Evolutionary conservation across 2,329 filamentous ascomycete genomes (phyloP).

Genomic region (Proliferodiscus dingleyae): DNA sequence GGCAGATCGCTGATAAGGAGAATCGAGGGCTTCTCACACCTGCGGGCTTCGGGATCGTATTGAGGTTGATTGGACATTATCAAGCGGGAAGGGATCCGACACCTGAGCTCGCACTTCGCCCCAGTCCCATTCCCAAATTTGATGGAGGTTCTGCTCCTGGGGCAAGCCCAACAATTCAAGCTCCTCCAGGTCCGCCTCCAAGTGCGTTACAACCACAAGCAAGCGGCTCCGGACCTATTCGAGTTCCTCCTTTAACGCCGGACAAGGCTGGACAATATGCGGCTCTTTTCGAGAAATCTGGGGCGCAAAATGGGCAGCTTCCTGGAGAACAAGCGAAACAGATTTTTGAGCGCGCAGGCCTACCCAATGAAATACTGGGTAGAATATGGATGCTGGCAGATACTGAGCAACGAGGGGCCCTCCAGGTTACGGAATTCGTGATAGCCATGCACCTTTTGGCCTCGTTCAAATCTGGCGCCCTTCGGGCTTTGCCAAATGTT

Average conservation of each 20-base stretch:
- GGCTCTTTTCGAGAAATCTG: slow-evolving; percentile 84
- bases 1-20: slow-evolving; percentile 97
- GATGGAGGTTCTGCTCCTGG: slow-evolving; percentile 58
- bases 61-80: slow-evolving; percentile 92
- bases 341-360: slow-evolving; percentile 88
- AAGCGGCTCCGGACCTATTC: slow-evolving; percentile 63
- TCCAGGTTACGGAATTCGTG: slow-evolving; percentile 88
- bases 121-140: slow-evolving; percentile 86
- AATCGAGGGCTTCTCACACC: slow-evolving; percentile 92
- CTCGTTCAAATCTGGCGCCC: slow-evolving; percentile 77
- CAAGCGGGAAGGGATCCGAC: slow-evolving; percentile 82
- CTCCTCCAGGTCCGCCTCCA: slow-evolving; percentile 40
- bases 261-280: slow-evolving; percentile 90
- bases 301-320: slow-evolving; percentile 69
- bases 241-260: slow-evolving; percentile 81
- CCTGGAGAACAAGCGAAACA: slow-evolving; percentile 83
- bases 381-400: slow-evolving; percentile 95
- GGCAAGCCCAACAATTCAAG: slow-evolving; percentile 43
- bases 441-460: slow-evolving; percentile 97
- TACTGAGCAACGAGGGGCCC: slow-evolving; percentile 82
- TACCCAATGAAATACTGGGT: slow-evolving; percentile 88
- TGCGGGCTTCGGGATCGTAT: slow-evolving; percentile 85
- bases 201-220: slow-evolving; percentile 48
- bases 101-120: slow-evolving; percentile 75
- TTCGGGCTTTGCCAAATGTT: slow-evolving; percentile 73